phyloP scores from a whole-genome alignment of 805 yeast genomes.

The Teunomyces atbi region DNA sequence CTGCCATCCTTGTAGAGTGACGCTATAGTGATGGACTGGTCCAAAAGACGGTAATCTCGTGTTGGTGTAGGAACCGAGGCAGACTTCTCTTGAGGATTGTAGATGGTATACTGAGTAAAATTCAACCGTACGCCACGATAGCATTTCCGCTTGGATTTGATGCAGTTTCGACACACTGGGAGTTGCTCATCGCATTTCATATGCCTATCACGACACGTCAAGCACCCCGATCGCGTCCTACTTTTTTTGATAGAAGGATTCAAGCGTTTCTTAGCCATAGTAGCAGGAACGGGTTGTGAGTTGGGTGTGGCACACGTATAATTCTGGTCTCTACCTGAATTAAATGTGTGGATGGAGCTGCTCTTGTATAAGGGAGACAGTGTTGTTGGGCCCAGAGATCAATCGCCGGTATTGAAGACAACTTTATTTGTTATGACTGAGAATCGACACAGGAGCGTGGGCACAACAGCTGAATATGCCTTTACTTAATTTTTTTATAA shows the following conservation, averaged over 20 bases:
- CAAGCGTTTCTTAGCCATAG: conserved; percentile 25
- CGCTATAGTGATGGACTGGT: conserved; percentile 44
- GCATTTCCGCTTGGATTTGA: conserved; percentile 48
- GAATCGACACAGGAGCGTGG: conserved; percentile 1
- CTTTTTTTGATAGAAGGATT: conserved; percentile 27
- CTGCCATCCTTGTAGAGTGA: conserved; percentile 37
- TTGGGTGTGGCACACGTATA: not conserved
- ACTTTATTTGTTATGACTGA: conserved; percentile 3
- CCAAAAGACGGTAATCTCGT: conserved; percentile 26
- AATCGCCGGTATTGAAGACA: conserved; percentile 2
- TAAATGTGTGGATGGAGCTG: not conserved
- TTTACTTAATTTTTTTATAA: not conserved
- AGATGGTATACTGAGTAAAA: conserved; percentile 42
- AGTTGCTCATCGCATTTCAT: conserved; percentile 66
- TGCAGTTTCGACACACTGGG: conserved; percentile 59
- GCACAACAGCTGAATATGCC: not conserved
- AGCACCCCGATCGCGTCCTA: conserved; percentile 51
- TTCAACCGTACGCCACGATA: conserved; percentile 46
- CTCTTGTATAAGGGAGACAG: conserved; percentile 2
- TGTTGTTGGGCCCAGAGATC: not conserved
- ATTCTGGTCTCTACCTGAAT: not conserved
- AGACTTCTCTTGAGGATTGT: conserved; percentile 14
- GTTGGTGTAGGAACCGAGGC: conserved; percentile 1
- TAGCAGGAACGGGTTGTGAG: not conserved
- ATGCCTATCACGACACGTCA: conserved; percentile 63